Evolutionary conservation across 75 land plant genomes (phyloP).

Genomic region (Ceratopteris richardii): DNA sequence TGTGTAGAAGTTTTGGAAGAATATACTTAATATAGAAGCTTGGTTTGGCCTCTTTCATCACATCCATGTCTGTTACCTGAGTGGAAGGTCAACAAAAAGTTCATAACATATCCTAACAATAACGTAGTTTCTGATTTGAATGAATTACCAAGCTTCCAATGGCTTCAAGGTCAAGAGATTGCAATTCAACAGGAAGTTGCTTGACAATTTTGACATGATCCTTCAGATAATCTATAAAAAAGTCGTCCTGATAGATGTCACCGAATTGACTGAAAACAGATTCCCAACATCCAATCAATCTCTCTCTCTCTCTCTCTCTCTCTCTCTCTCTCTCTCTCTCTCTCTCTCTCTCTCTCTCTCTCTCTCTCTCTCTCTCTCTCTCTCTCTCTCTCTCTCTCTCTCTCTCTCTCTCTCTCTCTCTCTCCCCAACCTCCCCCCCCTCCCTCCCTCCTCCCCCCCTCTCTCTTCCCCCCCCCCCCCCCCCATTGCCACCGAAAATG

Average conservation of each 20-base stretch:
- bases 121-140: neutral
- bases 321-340: conserved; percentile 6
- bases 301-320: conserved; percentile 8
- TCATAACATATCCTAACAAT: neutral
- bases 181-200: conserved; percentile 72
- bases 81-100: too few relatives aligned
- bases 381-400: too few relatives aligned
- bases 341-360: too few relatives aligned
- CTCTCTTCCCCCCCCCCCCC: too few relatives aligned
- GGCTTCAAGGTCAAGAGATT: conserved; percentile 76
- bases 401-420: too few relatives aligned
- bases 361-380: too few relatives aligned
- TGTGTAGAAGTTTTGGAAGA: conserved; percentile 65
- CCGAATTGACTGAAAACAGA: conserved; percentile 83
- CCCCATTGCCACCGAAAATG: too few relatives aligned
- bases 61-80: conserved; percentile 80
- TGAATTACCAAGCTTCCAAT: conserved; percentile 86
- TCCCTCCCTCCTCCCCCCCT: too few relatives aligned
- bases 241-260: conserved; percentile 85
- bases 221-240: conserved; percentile 70
- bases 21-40: conserved; percentile 63
- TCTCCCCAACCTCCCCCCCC: too few relatives aligned
- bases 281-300: neutral
- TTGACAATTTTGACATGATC: conserved; percentile 77
- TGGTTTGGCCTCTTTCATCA: conserved; percentile 82